phyloP scores from a whole-genome alignment of 176 grass and related monocot genomes.

The Calamus simplicifolius region DNA sequence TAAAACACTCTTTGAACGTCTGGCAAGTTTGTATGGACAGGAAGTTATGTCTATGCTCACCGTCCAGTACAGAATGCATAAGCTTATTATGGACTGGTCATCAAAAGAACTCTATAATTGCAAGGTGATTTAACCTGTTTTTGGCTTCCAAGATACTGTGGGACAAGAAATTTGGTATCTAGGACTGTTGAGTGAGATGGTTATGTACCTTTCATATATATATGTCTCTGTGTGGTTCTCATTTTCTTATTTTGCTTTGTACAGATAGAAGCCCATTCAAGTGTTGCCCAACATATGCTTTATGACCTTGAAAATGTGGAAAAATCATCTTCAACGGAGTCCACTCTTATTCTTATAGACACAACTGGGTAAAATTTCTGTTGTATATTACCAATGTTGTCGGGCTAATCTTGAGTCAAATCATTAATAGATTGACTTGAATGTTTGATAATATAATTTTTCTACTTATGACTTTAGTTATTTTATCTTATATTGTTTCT shows the following conservation, averaged over 20 bases:
- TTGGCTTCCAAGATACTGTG: neutral
- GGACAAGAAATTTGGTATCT: neutral
- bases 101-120: slow-evolving; percentile 93
- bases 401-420: no score
- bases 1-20: slow-evolving; percentile 89
- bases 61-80: slow-evolving; percentile 92
- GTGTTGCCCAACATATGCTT: slow-evolving; percentile 72
- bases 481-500: no score
- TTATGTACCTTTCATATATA: neutral
- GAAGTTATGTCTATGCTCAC: slow-evolving; percentile 85
- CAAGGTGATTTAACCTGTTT: slow-evolving; percentile 38
- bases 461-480: no score
- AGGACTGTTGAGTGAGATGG: neutral
- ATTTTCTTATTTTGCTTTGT: slow-evolving; percentile 1
- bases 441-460: no score
- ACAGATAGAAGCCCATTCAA: slow-evolving; percentile 84
- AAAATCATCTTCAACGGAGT: slow-evolving; percentile 70
- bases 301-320: slow-evolving; percentile 83
- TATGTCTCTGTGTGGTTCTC: neutral
- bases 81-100: slow-evolving; percentile 92
- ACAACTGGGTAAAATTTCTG: slow-evolving; percentile 67
- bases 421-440: no score
- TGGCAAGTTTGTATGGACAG: slow-evolving; percentile 58
- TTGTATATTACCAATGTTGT: neutral
- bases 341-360: slow-evolving; percentile 89